phyloP scores from a whole-genome alignment of 108 stramenopile genomes.

The Cyclotella distinguenda region DNA sequence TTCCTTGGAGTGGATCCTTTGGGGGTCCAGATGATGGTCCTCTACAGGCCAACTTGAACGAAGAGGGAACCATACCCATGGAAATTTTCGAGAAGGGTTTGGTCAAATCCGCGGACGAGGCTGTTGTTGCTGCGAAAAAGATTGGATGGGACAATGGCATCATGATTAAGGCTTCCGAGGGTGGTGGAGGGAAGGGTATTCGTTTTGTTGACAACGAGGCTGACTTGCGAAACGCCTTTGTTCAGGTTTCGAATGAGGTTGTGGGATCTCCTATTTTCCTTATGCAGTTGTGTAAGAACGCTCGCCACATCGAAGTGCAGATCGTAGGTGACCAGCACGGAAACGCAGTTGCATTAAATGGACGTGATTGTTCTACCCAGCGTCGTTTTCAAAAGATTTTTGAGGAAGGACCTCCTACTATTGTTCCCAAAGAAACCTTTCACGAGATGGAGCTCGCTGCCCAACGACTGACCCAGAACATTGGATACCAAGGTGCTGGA shows the following conservation, averaged over 20 bases:
- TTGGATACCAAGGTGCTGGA: conserved; percentile 97
- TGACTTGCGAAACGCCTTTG: conserved; percentile 78
- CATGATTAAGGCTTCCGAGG: conserved; percentile 99
- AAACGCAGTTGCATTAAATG: conserved; percentile 94
- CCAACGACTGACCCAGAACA: conserved; percentile 90
- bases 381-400: conserved; percentile 99
- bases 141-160: conserved; percentile 96
- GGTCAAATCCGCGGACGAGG: conserved; percentile 89
- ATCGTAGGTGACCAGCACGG: conserved; percentile 98
- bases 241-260: conserved; percentile 93
- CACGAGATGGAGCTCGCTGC: conserved; percentile 94
- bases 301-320: conserved; percentile 98
- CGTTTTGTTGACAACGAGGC: conserved; percentile 92
- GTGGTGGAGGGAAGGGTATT: conserved; percentile 99
- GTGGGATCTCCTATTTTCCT: conserved; percentile 96
- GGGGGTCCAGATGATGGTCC: conserved; percentile 91
- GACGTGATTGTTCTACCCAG: conserved; percentile 97
- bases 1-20: conserved; percentile 94
- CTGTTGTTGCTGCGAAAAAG: conserved; percentile 84
- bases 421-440: conserved; percentile 85
- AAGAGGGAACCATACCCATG: conserved; percentile 95
- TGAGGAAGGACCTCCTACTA: conserved; percentile 94
- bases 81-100: conserved; percentile 93
- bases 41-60: conserved; percentile 85
- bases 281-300: conserved; percentile 98